Base-by-base conservation (phyloP, 257 asterid species). In the Rubia yunnanensis region DNA sequence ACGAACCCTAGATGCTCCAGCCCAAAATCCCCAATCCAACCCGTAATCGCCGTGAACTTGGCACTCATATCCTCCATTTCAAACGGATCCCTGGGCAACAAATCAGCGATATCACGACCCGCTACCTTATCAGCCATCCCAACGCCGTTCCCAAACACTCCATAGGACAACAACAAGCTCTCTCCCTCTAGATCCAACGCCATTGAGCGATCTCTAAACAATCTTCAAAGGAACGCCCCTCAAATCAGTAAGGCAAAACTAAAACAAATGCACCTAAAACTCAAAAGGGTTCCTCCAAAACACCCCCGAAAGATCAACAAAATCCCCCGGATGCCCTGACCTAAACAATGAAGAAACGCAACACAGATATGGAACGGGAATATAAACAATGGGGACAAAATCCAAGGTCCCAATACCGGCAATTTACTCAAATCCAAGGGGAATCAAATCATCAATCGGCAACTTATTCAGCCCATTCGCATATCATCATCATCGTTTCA, bases 51-150 rank as follows among this genome's bases (percentile, higher is more conserved):
- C 0, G 81, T 75, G 28, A 83, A 57, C 11, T 77, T 76, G 66
- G 84, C 73, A 48, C 73, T 63, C 18, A 77, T 70, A 53, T 69
- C 78, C 84, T 69, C 78, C 84, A 80, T 80, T 63, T 66, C 88
- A 53, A 89, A 89, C n/a, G 92, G 92, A 79, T 89, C 92, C 36
- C 18, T 59, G 3, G 96, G 97, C 74, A 90, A 81, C 69, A 81
- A 57, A 80, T 81, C 83, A 77, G 61, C 86, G 65, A 87, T 72
- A 79, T 85, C 77, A 68, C 52, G 8, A 17, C 66, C 69, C 70
- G 34, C 44, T 14, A 32, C 64, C 71, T 67, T 80, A 75, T 78
- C 85, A 59, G 69, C 49, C 78, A 68, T 70, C 32, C 34, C 77
- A 10, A 59, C 35, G 64, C 23, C 48, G 24, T 72, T 53, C 54